A percentile compares a stretch with the other conserved stretches of the same genome.
phyloP scores from a whole-genome alignment of 306 rosid genomes.

The Purshia tridentata region DNA sequence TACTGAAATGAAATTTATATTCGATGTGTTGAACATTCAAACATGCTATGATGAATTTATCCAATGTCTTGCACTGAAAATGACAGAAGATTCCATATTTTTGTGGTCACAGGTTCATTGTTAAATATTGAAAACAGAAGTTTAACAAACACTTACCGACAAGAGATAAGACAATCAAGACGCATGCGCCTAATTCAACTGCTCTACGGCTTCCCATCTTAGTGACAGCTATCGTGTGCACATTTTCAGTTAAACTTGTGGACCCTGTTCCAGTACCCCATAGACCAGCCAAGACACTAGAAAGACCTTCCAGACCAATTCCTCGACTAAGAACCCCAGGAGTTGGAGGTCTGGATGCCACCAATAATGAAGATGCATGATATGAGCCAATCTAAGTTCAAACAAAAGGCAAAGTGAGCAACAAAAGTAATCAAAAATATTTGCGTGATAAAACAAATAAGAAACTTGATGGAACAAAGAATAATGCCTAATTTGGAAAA shows the following conservation, averaged over 20 bases:
- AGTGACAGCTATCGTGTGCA: slow-evolving; percentile 95
- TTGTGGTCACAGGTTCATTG: not conserved
- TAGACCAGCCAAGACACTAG: slow-evolving; percentile 90
- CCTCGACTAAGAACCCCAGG: slow-evolving; percentile 95
- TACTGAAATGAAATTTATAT: no score
- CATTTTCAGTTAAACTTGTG: slow-evolving; percentile 87
- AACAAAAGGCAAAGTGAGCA: slow-evolving; percentile 36
- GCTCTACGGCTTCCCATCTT: slow-evolving; percentile 99
- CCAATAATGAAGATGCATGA: slow-evolving; percentile 93
- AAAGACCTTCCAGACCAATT: slow-evolving; percentile 91
- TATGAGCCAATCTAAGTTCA: slow-evolving; percentile 85
- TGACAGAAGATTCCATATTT: not conserved
- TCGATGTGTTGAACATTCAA: not conserved
- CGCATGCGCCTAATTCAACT: slow-evolving; percentile 87
- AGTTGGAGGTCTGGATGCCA: slow-evolving; percentile 96
- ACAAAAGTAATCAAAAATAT: slow-evolving; percentile 23
- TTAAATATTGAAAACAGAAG: slow-evolving; percentile 27
- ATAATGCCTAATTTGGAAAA: not conserved
- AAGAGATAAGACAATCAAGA: slow-evolving; percentile 81
- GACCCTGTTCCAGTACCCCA: slow-evolving; percentile 99
- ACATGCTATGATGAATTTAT: not conserved
- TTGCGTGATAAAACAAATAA: slow-evolving; percentile 13
- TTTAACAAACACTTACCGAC: slow-evolving; percentile 57
- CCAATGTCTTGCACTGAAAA: not conserved
- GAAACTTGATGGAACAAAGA: not conserved